Conservation (phyloP, 192 early-diverging fungal genomes). For the Diversispora epigaea region DNA sequence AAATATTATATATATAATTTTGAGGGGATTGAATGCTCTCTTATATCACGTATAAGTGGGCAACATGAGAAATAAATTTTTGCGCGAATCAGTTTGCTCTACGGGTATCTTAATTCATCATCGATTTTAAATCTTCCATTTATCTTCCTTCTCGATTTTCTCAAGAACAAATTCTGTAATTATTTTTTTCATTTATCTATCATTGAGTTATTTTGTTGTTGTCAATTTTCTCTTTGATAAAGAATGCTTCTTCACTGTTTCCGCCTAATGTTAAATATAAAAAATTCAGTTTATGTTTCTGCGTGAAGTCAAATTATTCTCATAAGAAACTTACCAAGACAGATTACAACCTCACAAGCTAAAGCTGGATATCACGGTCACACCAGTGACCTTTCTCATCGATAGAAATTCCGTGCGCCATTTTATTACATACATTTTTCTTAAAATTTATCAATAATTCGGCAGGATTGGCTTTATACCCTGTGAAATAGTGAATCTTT, state of each 20-base stretch:
- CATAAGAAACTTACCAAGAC: conserved; percentile 17
- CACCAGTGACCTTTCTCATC: conserved; percentile 20
- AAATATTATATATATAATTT: no score
- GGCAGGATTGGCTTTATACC: conserved; percentile 9
- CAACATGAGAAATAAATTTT: no score
- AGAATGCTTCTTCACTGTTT: conserved; percentile 11
- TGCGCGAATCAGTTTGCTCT: no score
- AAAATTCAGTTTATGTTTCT: conserved; percentile 23
- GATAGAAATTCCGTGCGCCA: conserved; percentile 21
- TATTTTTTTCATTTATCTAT: background rate
- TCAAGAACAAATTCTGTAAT: conserved; percentile 22
- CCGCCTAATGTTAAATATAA: conserved; percentile 26
- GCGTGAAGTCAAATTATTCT: conserved; percentile 22
- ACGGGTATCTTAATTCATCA: no score
- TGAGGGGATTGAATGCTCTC: no score
- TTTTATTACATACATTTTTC: conserved; percentile 19
- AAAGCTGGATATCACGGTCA: conserved; percentile 16
- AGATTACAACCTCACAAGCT: conserved; percentile 28
- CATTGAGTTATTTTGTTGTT: background rate
- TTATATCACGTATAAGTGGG: no score
- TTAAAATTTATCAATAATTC: conserved; percentile 20
- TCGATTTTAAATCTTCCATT: conserved; percentile 10
- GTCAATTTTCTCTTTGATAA: conserved; percentile 23
- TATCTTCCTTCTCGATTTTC: conserved; percentile 8
- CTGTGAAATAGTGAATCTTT: conserved; percentile 14